Base-by-base conservation (phyloP, 305 asterid genomes). In the Fraxinus floribunda region DNA sequence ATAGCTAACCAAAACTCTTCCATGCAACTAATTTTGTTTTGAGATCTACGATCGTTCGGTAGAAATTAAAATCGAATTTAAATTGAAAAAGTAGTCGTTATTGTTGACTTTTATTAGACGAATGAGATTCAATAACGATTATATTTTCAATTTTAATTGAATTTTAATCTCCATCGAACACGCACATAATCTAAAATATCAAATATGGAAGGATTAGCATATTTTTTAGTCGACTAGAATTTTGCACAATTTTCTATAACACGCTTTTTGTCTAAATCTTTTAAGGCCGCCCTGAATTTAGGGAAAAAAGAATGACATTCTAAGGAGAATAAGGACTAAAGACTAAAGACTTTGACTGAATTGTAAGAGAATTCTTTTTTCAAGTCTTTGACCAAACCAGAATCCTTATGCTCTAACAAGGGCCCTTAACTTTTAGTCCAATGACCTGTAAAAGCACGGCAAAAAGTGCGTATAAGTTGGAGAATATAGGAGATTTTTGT, bases 231-330 rank as follows among this genome's bases (percentile, higher is more conserved):
- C 89, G 86, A 88, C 86, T 83, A 83, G 90, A 89, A 90, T 88
- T 91, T 86, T 89, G 91, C 97, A 92, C 98, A 87, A 80, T 90
- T 85, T 87, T 79, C 91, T 71, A 88, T 81, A 85, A 89, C 90
- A 77, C 80, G 85, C 92, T 89, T 88, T 90, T 52, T 81, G 80
- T 83, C 78, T 83, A 86, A 87, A 80, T 75, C 79, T 87, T 72
- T 83, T 82, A 84, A 84, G 93, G 94, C 88, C 86, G 75, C 85
- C 94, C 97, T 89, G 97, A 85, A 88, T 91, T 93, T 89, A 85
- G 90, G 94, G 96, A 81, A 79, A 91, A 91, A 90, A 84, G 92
- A 90, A 90, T 83, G 89, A 88, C 92, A 89, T 88, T 89, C 91
- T 86, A 90, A 85, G 86, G 85, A 79, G 84, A 68, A 84, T 60